Base-by-base conservation (phyloP, 2,329 filamentous ascomycete species). In the Diaporthe ampelina region DNA sequence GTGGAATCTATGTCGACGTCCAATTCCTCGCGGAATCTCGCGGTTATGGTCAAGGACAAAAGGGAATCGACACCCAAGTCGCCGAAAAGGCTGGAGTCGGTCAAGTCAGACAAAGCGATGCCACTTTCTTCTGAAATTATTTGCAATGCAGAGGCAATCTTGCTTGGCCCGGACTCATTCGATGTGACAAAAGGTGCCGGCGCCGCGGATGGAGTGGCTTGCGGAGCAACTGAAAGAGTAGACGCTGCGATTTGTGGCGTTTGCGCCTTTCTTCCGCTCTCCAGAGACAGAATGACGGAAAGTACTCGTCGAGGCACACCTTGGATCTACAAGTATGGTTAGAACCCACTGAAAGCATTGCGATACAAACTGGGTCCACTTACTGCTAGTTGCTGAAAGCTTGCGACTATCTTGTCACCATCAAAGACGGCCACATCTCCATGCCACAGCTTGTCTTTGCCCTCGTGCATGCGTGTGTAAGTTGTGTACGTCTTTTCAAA, bases 301-400 rank as follows among this genome's bases (percentile, higher is more conserved):
- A 15, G 81, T 76, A 43, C 84, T 79, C 13, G 83, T 77, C 43
- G 82, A 76, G 58, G 84, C 78, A 56, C 82, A 80, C 59, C 84
- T 82, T 45, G 83, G 81, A 68, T 89, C 89, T 45, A 86, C 7
- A 4, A n/a, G 35, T 13, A 52, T 15, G 11, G 56, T 71, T n/a
- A 71, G 56, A 15, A 40, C 29, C 29, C 4, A 32, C 29, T 32
- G 29, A 32, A 32, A 32, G 29, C 29, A 7, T 5, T 32, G 29
- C 29, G 29, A 3, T 10, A 2, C 6, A 9, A 8, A 13, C n/a
- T 7, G 15, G 11, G 75, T 93, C 85, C 29, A 92, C 86, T 78
- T 89, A 89, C 78, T 91, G 91, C 45, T 91, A 91, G 72, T 92
- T 91, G 77, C 89, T 87, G 80, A 32, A 82, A 80, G 8, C 88